These are phyloP conservation scores for Ceratobasidium sp. DNA, from an alignment of 1,284 basidiomycete species.

Conservation along the genomic window DNA sequence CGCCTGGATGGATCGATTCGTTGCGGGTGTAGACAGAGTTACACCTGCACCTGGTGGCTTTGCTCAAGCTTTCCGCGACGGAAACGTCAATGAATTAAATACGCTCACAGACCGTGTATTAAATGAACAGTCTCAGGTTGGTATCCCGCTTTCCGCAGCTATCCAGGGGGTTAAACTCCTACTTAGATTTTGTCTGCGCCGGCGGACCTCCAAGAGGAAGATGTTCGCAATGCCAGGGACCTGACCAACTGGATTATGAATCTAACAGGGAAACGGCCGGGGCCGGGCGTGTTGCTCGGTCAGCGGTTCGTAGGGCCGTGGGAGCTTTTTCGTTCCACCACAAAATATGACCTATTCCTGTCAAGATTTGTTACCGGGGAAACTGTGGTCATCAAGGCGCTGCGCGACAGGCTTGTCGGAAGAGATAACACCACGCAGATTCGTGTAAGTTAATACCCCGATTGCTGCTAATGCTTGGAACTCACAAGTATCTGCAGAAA, in stretches of 20 bases:
- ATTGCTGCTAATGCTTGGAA: neutral
- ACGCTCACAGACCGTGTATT: neutral
- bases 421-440: neutral
- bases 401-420: neutral
- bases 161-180: neutral
- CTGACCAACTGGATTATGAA: constrained; percentile 2
- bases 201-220: neutral
- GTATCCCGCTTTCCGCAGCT: neutral
- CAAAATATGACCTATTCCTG: constrained; percentile 8
- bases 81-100: neutral
- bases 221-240: neutral
- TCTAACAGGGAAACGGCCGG: neutral
- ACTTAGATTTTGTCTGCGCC: neutral
- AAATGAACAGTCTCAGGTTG: neutral
- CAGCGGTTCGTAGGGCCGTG: neutral
- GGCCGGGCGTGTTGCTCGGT: neutral
- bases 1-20: neutral
- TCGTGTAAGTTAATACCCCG: neutral
- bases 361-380: constrained; percentile 1
- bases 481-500: neutral
- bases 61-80: neutral
- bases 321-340: neutral
- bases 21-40: neutral
- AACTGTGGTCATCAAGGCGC: constrained; percentile 2
- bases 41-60: neutral